A percentile compares a stretch with the other conserved stretches of the same genome.
phyloP scores from a whole-genome alignment of 139 green algal genomes.

The Klebsormidium nitens region DNA sequence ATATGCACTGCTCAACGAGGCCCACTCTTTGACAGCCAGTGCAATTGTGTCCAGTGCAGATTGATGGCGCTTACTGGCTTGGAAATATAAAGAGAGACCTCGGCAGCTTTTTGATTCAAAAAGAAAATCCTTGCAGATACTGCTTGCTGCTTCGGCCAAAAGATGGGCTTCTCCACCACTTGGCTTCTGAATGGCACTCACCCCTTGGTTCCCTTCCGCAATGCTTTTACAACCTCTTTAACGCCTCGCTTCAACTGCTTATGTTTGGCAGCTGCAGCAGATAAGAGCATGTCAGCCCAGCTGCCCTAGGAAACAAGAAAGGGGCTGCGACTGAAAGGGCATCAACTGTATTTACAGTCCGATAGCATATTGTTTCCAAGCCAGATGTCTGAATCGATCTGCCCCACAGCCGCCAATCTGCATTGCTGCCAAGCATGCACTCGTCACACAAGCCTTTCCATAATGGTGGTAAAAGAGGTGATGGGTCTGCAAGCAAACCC shows the following conservation, averaged over 20 bases:
- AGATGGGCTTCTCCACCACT: not conserved
- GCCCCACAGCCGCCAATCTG: not conserved
- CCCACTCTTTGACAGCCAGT: no score
- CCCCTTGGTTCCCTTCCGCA: constrained; percentile 89
- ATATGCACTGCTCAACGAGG: no score
- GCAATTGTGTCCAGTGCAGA: no score
- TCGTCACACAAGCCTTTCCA: not conserved
- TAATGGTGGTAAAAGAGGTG: not conserved
- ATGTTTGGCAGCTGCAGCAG: constrained; percentile 68
- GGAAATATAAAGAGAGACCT: constrained; percentile 6
- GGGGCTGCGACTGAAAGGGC: constrained; percentile 3
- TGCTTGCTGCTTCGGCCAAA: no score
- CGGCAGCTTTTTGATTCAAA: no score
- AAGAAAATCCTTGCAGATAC: no score
- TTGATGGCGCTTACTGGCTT: no score
- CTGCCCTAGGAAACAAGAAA: not conserved
- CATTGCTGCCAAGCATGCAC: not conserved
- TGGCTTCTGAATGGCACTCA: constrained; percentile 41
- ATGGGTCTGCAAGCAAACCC: not conserved
- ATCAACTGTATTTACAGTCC: not conserved
- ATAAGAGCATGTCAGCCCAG: not conserved
- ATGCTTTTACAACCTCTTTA: constrained; percentile 97
- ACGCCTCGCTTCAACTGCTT: constrained; percentile 95
- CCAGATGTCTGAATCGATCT: not conserved
- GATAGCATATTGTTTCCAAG: constrained; percentile 4